Evolutionary conservation across 108 stramenopile species (phyloP).

Genomic region (Fistulifera pelliculosa): DNA sequence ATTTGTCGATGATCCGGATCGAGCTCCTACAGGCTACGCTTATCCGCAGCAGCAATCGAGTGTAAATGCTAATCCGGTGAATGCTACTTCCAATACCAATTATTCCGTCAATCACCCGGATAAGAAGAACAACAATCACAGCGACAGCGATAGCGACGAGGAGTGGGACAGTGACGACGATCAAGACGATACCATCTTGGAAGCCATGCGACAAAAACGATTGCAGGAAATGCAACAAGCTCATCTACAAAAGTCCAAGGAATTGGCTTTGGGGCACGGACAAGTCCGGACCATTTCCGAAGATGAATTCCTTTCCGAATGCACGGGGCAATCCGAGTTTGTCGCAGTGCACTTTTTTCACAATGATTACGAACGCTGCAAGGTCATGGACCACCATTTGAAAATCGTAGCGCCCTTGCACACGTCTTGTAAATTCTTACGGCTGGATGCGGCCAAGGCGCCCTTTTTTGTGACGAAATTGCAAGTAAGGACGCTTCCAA

Average conservation of each 20-base stretch:
- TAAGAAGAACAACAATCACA: slow-evolving; percentile 14
- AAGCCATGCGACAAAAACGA: slow-evolving; percentile 77
- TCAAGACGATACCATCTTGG: slow-evolving; percentile 49
- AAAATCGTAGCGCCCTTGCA: slow-evolving; percentile 62
- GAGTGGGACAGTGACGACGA: slow-evolving; percentile 23
- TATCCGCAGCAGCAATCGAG: slow-evolving; percentile 22
- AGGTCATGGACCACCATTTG: slow-evolving; percentile 95
- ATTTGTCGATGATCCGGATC: slow-evolving; percentile 46
- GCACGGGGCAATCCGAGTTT: slow-evolving; percentile 48
- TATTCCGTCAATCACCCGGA: not conserved
- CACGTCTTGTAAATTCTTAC: slow-evolving; percentile 83
- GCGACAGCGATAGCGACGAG: slow-evolving; percentile 25
- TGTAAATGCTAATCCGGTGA: slow-evolving; percentile 1
- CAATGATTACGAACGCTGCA: slow-evolving; percentile 88
- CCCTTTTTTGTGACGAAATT: slow-evolving; percentile 96
- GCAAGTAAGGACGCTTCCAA: slow-evolving; percentile 59
- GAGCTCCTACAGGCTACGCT: slow-evolving; percentile 45
- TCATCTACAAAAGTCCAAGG: slow-evolving; percentile 43
- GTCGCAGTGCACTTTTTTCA: slow-evolving; percentile 94
- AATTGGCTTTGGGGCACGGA: slow-evolving; percentile 94
- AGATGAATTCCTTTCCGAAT: slow-evolving; percentile 94
- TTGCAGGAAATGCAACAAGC: slow-evolving; percentile 61
- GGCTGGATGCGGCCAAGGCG: slow-evolving; percentile 90
- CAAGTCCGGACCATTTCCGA: slow-evolving; percentile 87
- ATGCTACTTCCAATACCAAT: not conserved